These are phyloP conservation scores for Mycena floridula DNA, from an alignment of 768 basidiomycete species.

Conservation along the genomic window DNA sequence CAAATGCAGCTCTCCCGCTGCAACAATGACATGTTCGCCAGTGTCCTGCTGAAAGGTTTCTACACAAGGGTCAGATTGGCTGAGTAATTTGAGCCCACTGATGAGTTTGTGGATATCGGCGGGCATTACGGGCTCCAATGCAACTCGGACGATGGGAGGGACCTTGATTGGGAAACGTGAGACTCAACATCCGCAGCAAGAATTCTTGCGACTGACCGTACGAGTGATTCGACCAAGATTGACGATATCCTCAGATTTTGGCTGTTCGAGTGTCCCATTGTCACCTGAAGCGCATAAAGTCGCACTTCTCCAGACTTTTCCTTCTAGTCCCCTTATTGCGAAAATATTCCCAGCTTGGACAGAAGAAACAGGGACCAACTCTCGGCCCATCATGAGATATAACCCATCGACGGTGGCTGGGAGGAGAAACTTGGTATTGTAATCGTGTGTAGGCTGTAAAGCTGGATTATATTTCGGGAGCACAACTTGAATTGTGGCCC, in stretches of 20 bases:
- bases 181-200: background rate
- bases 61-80: constrained; percentile 94
- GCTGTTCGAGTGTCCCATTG: constrained; percentile 24
- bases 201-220: constrained; percentile 37
- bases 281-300: constrained; percentile 74
- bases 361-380: constrained; percentile 75
- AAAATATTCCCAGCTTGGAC: constrained; percentile 94
- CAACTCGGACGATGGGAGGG: constrained; percentile 91
- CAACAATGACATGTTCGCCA: constrained; percentile 94
- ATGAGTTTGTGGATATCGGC: constrained; percentile 89
- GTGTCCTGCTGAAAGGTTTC: constrained; percentile 97
- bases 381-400: constrained; percentile 98
- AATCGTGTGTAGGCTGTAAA: constrained; percentile 56
- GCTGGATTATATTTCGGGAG: constrained; percentile 80
- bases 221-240: constrained; percentile 74
- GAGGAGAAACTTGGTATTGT: constrained; percentile 60
- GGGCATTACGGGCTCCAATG: constrained; percentile 77
- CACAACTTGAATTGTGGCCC: constrained; percentile 61
- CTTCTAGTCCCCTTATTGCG: constrained; percentile 84
- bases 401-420: constrained; percentile 64
- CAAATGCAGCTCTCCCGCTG: constrained; percentile 92
- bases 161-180: constrained; percentile 35
- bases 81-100: constrained; percentile 79
- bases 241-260: constrained; percentile 40
- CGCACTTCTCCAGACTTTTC: constrained; percentile 85